Evolutionary conservation across 1,284 basidiomycete species (phyloP).

Genomic region (Paramarasmius palmivorus): DNA sequence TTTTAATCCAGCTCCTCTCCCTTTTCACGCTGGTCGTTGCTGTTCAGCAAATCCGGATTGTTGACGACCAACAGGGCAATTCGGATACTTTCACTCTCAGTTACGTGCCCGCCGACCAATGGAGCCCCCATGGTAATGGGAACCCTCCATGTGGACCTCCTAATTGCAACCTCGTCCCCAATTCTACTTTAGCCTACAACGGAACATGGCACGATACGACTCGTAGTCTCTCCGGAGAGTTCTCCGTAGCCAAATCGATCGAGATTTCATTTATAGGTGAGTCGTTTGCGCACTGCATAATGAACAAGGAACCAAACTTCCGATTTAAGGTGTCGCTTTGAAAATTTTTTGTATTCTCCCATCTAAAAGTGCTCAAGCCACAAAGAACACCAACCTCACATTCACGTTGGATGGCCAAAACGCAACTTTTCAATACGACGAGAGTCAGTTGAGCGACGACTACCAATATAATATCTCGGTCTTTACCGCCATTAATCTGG

Average conservation of each 20-base stretch:
- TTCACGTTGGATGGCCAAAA: too few species aligned
- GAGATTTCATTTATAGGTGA: neutral
- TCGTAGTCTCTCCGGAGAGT: neutral
- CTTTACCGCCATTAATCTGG: too few species aligned
- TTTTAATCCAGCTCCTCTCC: neutral
- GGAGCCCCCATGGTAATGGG: too few species aligned
- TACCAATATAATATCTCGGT: too few species aligned
- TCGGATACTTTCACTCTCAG: neutral
- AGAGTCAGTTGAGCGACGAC: too few species aligned
- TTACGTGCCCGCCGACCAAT: neutral
- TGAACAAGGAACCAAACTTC: neutral
- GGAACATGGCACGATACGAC: neutral
- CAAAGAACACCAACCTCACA: too few species aligned
- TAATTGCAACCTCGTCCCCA: neutral
- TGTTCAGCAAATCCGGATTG: neutral
- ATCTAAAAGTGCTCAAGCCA: neutral
- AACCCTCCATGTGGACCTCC: too few species aligned
- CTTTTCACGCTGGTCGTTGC: neutral
- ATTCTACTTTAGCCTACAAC: neutral
- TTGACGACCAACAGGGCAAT: neutral
- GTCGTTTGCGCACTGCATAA: neutral
- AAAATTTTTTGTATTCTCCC: constrained; percentile 56
- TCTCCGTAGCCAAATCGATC: neutral
- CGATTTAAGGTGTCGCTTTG: constrained; percentile 17
- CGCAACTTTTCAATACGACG: too few species aligned